Evolutionary conservation across 2,329 filamentous ascomycete genomes (phyloP), one percentile per base, ranked within the genome.

Genomic region (Zymoseptoria brevis): DNA sequence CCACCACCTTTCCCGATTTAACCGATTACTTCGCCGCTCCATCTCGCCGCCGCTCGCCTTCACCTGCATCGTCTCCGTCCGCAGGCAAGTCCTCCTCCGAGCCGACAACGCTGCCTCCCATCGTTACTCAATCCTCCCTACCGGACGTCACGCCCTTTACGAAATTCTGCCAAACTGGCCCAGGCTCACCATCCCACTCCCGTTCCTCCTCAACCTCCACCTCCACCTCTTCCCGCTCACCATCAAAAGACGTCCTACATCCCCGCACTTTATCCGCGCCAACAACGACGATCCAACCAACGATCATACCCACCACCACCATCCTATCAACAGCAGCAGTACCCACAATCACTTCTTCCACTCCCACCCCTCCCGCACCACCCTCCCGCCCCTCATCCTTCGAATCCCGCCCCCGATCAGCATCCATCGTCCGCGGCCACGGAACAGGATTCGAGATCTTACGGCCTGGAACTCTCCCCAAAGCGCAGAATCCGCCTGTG

Each of bases 401-500:
- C 49, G 68, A 71, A 52, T 64, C 64, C 45, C 60, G 60, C 30
- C 53, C 56, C 9, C 67, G 67, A 8, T 53, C 65, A 54, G 62
- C 69, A 4, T 51, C 65, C 55, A 62, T 71, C 30, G n/a, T 72
- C 7, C 67, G 71, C 29, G 71, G 71, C 5, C 66, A 69, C 49
- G 71, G 70, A 9, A 65, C 69, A 41, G 72, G 72, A 4, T 74
- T 74, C 54, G 71, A 73, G 24, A 70, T 74, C 22, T 60, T 74
- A 3, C 67, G 62, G 55, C 69, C 70, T 7, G 71, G 72, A 19
- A 68, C 72, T 7, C 61, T 74, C 26, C 26, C 26, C 26, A 29
- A 29, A 29, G 26, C 26, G 26, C 26, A 29, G 26, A 29, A 29
- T 29, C 22, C 61, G 65, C 16, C 60, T 1, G 35, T 41, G 35